Evolutionary conservation across 768 basidiomycete genomes (phyloP), one percentile per base, ranked within the genome.

Genomic region (Tulasnella sp.): DNA sequence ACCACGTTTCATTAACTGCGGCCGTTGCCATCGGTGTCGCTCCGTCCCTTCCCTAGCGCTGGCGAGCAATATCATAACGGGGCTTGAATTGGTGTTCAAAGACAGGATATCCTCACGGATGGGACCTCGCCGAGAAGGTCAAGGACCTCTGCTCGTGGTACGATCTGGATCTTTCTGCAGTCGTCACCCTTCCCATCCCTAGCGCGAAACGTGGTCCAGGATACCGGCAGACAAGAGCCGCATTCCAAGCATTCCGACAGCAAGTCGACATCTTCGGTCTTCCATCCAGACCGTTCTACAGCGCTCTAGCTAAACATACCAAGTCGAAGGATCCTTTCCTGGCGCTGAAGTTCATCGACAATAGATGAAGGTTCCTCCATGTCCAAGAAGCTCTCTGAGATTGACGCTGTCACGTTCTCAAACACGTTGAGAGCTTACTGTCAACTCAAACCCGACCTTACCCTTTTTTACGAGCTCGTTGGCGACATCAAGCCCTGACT

Each of bases 401-500:
- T 93, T 84, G 96, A 98, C 82, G 98, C 96, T 0, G 91, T 98
- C 69, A 92, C 91, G 0, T 99, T 98, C 83, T 94, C 92, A 37
- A 95, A 99, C 82, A 86, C 99, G 35, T 85, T 99, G 73, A 86
- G 85, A 79, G 88, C 87, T 82, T 98, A 93, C 84, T 86, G 87
- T 32, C 93, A 90, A 79, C 95, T 96, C 39, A 88, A 88, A 79
- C 95, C 95, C 0, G 88, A 90, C 40, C 91, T 99, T 48, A 94
- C 94, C 84, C 90, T 88, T 77, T 87, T 98, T 4, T 96, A 96
- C 82, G 93, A 94, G 83, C 83, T 98, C 81, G 87, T 98, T 69
- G 96, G 95, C 0, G 95, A 98, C 83, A 98, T 95, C 86, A 96
- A 98, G 84, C 96, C 97, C 4, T 89, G 98, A 79, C 98, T 99